Evolutionary conservation across 2,329 filamentous ascomycete genomes (phyloP).

Genomic region (Arthrobotrys sinensis): DNA sequence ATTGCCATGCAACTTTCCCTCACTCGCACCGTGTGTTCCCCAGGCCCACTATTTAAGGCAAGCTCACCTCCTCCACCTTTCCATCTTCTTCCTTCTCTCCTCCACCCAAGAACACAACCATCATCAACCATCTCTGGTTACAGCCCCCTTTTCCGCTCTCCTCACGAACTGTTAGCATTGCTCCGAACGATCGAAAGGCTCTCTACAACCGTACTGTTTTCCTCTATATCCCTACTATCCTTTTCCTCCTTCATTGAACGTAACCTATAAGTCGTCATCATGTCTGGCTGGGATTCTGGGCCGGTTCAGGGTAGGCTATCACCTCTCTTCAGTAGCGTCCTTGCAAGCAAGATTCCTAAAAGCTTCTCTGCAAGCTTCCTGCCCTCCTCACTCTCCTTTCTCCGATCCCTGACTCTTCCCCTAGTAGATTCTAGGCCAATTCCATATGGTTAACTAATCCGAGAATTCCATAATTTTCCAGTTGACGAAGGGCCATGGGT

Average conservation of each 20-base stretch:
- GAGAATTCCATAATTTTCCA: background rate
- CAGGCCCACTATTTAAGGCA: background rate
- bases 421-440: too few relatives aligned
- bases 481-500: conserved; percentile 37
- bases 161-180: conserved; percentile 1
- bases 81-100: conserved; percentile 3
- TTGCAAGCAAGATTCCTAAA: background rate
- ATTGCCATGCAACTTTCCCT: conserved; percentile 3
- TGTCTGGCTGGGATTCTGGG: conserved; percentile 17
- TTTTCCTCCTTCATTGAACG: background rate
- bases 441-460: background rate
- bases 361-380: background rate
- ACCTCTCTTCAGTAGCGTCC: background rate
- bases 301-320: conserved; percentile 15
- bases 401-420: background rate
- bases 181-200: conserved; percentile 26
- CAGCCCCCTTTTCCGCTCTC: background rate
- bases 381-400: background rate
- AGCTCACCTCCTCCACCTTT: background rate
- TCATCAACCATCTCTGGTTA: conserved; percentile 4
- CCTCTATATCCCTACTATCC: conserved; percentile 6
- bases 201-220: conserved; percentile 14
- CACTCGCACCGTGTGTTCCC: background rate
- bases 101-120: conserved; percentile 6
- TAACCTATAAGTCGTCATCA: background rate